These are phyloP conservation scores for Sphaerobolus stellatus DNA, from an alignment of 1,284 basidiomycete species.

Conservation along the genomic window DNA sequence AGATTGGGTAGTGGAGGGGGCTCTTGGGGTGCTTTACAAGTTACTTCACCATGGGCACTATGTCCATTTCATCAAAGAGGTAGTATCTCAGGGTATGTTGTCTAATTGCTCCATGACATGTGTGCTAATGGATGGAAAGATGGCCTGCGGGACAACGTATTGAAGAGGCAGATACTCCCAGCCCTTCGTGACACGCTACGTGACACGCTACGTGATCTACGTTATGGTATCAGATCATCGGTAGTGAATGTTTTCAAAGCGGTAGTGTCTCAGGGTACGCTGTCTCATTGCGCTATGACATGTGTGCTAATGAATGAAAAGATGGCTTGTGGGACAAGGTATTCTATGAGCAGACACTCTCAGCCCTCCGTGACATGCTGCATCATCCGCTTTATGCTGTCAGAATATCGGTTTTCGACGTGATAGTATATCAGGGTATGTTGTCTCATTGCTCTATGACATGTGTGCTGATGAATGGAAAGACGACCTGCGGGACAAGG, in stretches of 20 bases:
- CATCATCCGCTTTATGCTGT: neutral
- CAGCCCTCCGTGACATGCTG: neutral
- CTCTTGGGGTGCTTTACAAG: neutral
- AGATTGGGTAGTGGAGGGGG: neutral
- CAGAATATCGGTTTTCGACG: neutral
- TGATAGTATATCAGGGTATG: neutral
- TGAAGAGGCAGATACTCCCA: neutral
- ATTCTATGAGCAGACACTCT: neutral
- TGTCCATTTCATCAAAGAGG: neutral
- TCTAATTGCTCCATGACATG: neutral
- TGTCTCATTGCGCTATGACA: neutral
- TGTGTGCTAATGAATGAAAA: neutral
- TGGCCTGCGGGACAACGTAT: neutral
- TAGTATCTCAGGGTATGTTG: neutral
- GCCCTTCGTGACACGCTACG: neutral
- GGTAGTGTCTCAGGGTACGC: neutral
- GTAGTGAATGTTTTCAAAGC: neutral
- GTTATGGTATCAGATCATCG: neutral
- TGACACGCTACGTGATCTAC: neutral
- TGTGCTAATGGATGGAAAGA: neutral
- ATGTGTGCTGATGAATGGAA: neutral
- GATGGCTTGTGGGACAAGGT: neutral
- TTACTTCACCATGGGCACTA: neutral
- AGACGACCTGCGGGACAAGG: neutral
- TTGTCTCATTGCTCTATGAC: neutral